These are phyloP conservation scores for Microstegium vimineum DNA, from an alignment of 176 grass and related monocot genomes.

Conservation along the genomic window DNA sequence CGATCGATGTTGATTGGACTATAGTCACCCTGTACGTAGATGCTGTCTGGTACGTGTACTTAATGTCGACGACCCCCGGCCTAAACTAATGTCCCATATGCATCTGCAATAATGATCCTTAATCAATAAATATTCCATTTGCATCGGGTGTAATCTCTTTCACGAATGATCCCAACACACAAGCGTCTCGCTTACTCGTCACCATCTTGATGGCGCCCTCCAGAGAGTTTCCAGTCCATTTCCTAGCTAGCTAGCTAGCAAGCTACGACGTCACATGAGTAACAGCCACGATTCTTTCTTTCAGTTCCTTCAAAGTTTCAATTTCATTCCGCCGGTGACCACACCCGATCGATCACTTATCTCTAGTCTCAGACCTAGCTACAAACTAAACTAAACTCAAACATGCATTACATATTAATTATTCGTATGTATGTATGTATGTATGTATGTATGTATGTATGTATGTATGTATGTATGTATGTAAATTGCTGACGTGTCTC, in stretches of 20 bases:
- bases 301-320: slow-evolving; percentile 19
- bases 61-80: not conserved
- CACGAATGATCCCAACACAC: slow-evolving; percentile 27
- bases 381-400: too few relatives aligned
- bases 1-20: not conserved
- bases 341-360: not conserved
- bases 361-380: too few relatives aligned
- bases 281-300: slow-evolving; percentile 26
- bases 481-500: too few relatives aligned
- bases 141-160: slow-evolving; percentile 3
- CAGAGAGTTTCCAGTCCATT: slow-evolving; percentile 34
- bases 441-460: too few relatives aligned
- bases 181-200: slow-evolving; percentile 12
- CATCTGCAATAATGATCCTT: slow-evolving; percentile 17
- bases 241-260: too few relatives aligned
- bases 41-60: not conserved
- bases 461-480: too few relatives aligned
- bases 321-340: not conserved
- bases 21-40: not conserved
- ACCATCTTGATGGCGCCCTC: slow-evolving; percentile 25
- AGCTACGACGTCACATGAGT: slow-evolving; percentile 60
- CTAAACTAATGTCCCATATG: slow-evolving; percentile 8
- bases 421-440: too few relatives aligned
- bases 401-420: too few relatives aligned
- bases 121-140: slow-evolving; percentile 24